Evolutionary conservation across 352 stramenopile species (phyloP).

Genomic region (Phytophthora brassicae): DNA sequence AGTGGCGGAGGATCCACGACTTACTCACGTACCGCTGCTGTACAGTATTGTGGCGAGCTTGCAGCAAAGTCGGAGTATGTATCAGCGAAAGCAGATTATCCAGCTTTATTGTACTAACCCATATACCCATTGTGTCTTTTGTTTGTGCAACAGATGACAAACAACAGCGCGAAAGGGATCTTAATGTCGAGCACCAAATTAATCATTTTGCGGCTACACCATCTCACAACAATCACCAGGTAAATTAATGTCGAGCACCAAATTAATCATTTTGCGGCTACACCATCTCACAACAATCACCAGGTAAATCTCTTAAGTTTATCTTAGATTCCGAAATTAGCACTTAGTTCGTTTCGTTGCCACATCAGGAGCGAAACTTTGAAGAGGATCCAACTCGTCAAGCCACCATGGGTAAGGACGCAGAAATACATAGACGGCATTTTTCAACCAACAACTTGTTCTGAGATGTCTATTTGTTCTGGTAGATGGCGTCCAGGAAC

Average conservation of each 20-base stretch:
- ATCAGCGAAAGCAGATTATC: not conserved
- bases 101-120: not conserved
- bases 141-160: conserved; percentile 8
- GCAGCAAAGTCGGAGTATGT: conserved; percentile 41
- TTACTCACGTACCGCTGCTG: conserved; percentile 73
- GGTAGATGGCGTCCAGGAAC: conserved; percentile 32
- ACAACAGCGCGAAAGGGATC: conserved; percentile 18
- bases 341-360: not conserved
- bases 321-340: not conserved
- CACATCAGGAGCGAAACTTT: conserved; percentile 16
- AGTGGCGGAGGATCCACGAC: conserved; percentile 71
- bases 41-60: conserved; percentile 76
- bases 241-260: conserved; percentile 25
- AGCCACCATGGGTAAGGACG: conserved; percentile 10
- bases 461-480: not conserved
- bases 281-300: conserved; percentile 9
- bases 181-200: conserved; percentile 26
- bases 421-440: not conserved
- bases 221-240: conserved; percentile 12
- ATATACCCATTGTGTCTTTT: not conserved
- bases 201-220: conserved; percentile 23
- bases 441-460: not conserved
- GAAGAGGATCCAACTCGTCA: conserved; percentile 11
- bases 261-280: conserved; percentile 26
- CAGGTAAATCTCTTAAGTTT: conserved; percentile 3